phyloP scores from a whole-genome alignment of 345 rosid genomes.

The Brassica napus region Da-Ae NC_063447.1:59832001-59832500 shows the following conservation, averaged over 20 bases:
- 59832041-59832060: conserved; percentile 23
- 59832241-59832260: background rate
- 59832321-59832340: background rate
- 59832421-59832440: background rate
- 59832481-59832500: background rate
- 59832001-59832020: conserved; percentile 25
- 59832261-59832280: background rate
- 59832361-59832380: conserved; percentile 12
- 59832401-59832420: conserved; percentile 18
- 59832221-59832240: background rate
- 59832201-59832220: background rate
- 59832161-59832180: conserved; percentile 29
- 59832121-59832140: conserved; percentile 29
- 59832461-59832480: conserved; percentile 29
- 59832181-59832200: conserved; percentile 10
- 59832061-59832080: conserved; percentile 28
- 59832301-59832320: background rate
- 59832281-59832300: background rate
- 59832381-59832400: conserved; percentile 21
- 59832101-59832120: conserved; percentile 37
- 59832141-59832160: conserved; percentile 33
- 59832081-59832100: conserved; percentile 37
- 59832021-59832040: conserved; percentile 3
- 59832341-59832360: background rate
- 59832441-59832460: conserved; percentile 13